phyloP scores from a whole-genome alignment of 306 rosid species.

The Trifolium dubium region DNA sequence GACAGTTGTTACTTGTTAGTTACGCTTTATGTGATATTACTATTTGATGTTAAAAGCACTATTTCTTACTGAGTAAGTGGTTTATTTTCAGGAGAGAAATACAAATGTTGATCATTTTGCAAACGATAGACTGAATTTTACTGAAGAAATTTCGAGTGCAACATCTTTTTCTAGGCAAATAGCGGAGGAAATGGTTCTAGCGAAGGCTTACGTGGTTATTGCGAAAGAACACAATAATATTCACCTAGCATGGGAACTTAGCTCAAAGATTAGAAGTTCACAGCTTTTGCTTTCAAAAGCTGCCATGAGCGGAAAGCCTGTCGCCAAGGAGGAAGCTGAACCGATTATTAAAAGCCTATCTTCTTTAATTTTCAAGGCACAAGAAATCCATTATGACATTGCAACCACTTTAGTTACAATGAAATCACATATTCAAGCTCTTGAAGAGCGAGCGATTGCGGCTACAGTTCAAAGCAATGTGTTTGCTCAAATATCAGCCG shows the following conservation, averaged over 20 bases:
- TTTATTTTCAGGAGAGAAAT: slow-evolving; percentile 66
- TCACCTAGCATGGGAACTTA: slow-evolving; percentile 96
- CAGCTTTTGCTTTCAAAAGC: slow-evolving; percentile 91
- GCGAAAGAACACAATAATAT: slow-evolving; percentile 90
- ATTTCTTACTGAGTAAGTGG: slow-evolving; percentile 28
- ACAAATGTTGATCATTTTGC: slow-evolving; percentile 51
- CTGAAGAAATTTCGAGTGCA: slow-evolving; percentile 70
- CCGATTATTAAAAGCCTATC: slow-evolving; percentile 79
- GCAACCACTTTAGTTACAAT: slow-evolving; percentile 92
- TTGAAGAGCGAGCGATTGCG: slow-evolving; percentile 83
- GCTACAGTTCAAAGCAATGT: slow-evolving; percentile 76
- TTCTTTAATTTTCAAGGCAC: slow-evolving; percentile 80
- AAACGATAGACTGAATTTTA: slow-evolving; percentile 64
- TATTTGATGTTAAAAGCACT: slow-evolving; percentile 11
- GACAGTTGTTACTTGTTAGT: not conserved
- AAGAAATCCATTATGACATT: slow-evolving; percentile 82
- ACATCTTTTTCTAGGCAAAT: slow-evolving; percentile 86
- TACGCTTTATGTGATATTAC: not conserved
- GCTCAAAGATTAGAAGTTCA: slow-evolving; percentile 75
- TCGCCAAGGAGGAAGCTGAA: slow-evolving; percentile 77
- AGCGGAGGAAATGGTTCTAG: slow-evolving; percentile 82
- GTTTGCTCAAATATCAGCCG: slow-evolving; percentile 84
- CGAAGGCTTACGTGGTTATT: slow-evolving; percentile 89
- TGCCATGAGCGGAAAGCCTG: slow-evolving; percentile 76
- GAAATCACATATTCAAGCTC: slow-evolving; percentile 95